These are phyloP conservation scores for Halophytophthora polymorphica DNA, from an alignment of 352 stramenopile genomes.

Conservation along the genomic window DNA sequence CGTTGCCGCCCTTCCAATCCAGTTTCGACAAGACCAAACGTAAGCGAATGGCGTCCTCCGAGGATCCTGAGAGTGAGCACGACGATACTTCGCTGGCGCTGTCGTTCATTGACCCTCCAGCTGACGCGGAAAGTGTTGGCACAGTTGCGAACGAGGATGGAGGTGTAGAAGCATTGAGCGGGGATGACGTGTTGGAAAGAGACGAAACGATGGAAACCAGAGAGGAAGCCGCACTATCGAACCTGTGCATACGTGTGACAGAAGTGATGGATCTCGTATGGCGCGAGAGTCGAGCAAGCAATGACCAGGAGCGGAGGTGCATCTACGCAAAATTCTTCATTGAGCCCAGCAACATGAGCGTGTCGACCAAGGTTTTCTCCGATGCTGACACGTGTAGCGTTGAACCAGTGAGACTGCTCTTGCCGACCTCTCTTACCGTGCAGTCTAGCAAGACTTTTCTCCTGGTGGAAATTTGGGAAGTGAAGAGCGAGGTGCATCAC, in stretches of 20 bases:
- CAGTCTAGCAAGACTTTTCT: background rate
- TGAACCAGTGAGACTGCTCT: background rate
- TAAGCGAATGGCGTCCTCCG: too few relatives aligned
- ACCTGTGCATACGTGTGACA: background rate
- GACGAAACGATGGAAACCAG: too few relatives aligned
- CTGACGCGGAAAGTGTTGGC: too few relatives aligned
- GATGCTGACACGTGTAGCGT: background rate
- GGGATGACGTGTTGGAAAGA: too few relatives aligned
- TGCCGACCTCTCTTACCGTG: background rate
- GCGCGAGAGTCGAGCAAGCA: background rate
- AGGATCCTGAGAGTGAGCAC: too few relatives aligned
- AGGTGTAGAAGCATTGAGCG: too few relatives aligned
- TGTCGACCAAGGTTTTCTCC: background rate
- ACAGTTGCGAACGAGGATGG: too few relatives aligned
- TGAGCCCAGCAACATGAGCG: conserved; percentile 4
- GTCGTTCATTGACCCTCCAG: too few relatives aligned
- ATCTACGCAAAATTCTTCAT: background rate
- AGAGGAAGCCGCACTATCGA: too few relatives aligned
- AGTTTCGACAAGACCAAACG: too few relatives aligned
- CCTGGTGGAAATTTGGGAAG: background rate
- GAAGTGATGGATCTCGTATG: background rate
- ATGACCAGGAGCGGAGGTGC: background rate
- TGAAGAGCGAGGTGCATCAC: background rate
- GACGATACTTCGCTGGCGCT: too few relatives aligned
- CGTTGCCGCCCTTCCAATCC: too few relatives aligned